Evolutionary conservation across 2,329 filamentous ascomycete species (phyloP), one percentile per base, ranked within the genome.

Genomic region (Colletotrichum chrysophilum): DNA sequence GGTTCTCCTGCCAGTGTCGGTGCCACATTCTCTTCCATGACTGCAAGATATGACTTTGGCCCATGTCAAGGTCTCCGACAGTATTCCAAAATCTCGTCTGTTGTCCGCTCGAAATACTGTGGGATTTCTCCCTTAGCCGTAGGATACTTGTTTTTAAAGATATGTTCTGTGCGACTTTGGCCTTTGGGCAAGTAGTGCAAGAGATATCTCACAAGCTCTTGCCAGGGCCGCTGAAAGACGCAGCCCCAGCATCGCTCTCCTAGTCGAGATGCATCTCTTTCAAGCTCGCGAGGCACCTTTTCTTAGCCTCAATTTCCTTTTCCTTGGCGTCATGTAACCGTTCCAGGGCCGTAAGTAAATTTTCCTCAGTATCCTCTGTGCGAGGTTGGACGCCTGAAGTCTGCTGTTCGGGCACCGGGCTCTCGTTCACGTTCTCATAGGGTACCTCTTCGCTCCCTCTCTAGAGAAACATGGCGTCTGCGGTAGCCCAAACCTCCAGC

Each of bases 381-480:
- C n/a, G n/a, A 13, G 43, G 5, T 52, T 21, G 10, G 10, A 3
- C 43, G 0, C n/a, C n/a, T 24, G n/a, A 52, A 52, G 10, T 6
- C 43, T 52, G 3, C 5, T 7, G 43, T 52, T 52, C 10, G 3
- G n/a, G 10, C n/a, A 52, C n/a, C n/a, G 43, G n/a, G 13, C 43
- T 52, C n/a, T 21, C n/a, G 43, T 52, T 6, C 10, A 24, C 43
- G 4, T 21, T 21, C 30, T 14, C 28, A 18, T 7, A 14, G 14
- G 9, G 4, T 13, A 32, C n/a, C 43, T n/a, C 9, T 26, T 38
- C 58, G 12, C 9, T 13, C 36, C 69, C 70, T 72, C 76, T 55
- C 71, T 81, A 86, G 13, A 81, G 78, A 78, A 88, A 87, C 36
- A 85, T 78, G 52, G 81, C 84, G 79, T 89, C 87, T 48, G 87